These are phyloP conservation scores for Neohortaea acidophila DNA, from an alignment of 495 filamentous ascomycete genomes.

Conservation along the genomic window DNA sequence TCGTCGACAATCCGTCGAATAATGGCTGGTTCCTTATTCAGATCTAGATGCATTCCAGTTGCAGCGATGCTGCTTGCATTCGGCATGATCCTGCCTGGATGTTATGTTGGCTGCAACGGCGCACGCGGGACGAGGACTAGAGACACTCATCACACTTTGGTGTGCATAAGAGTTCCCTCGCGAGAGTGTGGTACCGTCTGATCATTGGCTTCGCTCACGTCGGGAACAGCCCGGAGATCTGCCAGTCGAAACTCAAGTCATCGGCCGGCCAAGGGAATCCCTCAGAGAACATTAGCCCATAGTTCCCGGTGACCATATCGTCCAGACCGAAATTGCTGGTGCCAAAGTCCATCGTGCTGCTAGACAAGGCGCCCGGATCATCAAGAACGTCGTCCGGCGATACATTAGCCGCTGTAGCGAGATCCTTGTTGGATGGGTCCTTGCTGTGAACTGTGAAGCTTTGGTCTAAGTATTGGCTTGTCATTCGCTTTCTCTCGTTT, in stretches of 20 bases:
- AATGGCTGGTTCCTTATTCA: too few relatives aligned
- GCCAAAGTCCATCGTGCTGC: too few relatives aligned
- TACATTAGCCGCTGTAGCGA: background rate
- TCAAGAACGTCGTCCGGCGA: background rate
- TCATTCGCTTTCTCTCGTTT: background rate
- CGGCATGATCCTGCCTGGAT: too few relatives aligned
- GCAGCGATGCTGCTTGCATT: too few relatives aligned
- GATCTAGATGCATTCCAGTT: too few relatives aligned
- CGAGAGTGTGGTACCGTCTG: too few relatives aligned
- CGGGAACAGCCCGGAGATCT: background rate
- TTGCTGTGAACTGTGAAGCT: background rate
- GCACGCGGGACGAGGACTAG: too few relatives aligned
- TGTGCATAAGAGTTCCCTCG: too few relatives aligned
- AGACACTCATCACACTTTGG: too few relatives aligned
- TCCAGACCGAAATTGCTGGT: background rate
- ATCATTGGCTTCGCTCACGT: too few relatives aligned
- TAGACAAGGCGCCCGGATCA: background rate
- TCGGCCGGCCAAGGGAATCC: background rate
- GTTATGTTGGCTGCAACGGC: too few relatives aligned
- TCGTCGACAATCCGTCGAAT: too few relatives aligned
- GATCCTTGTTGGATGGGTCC: background rate
- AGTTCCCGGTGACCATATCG: background rate
- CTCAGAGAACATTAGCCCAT: background rate
- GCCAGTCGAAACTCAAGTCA: background rate
- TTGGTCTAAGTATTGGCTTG: background rate